These are phyloP conservation scores for Podospora didyma DNA, from an alignment of 495 filamentous ascomycete species.

Conservation along the genomic window DNA sequence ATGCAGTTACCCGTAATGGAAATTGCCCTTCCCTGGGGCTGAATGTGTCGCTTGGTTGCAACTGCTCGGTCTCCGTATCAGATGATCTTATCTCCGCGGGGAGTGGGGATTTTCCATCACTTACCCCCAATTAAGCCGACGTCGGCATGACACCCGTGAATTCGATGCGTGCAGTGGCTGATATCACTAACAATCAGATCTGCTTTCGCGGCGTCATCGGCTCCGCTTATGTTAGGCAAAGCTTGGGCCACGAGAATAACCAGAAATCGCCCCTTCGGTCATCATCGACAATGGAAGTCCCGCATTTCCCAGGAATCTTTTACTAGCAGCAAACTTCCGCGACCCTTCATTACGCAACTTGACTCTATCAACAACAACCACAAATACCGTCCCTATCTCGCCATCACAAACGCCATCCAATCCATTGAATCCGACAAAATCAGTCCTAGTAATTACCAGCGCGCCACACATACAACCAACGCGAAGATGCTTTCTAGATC, in stretches of 20 bases:
- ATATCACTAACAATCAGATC: conserved; percentile 5
- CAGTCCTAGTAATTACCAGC: not conserved
- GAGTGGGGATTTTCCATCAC: conserved; percentile 3
- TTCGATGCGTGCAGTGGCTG: conserved; percentile 3
- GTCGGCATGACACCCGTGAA: conserved; percentile 25
- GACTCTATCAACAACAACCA: not conserved
- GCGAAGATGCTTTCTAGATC: conserved; percentile 34
- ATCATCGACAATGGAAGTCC: conserved; percentile 27
- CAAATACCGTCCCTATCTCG: not conserved
- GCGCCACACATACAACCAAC: not conserved
- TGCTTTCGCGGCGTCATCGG: not conserved
- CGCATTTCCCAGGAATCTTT: conserved; percentile 26
- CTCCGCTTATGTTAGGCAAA: conserved; percentile 19
- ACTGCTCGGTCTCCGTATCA: conserved; percentile 28
- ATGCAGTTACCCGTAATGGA: too few species aligned
- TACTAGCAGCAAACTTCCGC: conserved; percentile 6
- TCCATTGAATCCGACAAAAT: too few species aligned
- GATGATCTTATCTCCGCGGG: conserved; percentile 35
- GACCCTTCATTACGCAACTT: not conserved
- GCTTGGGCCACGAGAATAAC: conserved; percentile 12
- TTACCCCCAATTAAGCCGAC: conserved; percentile 20
- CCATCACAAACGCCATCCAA: not conserved
- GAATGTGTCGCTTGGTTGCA: too few species aligned
- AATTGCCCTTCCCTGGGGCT: too few species aligned
- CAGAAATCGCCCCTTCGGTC: conserved; percentile 29